Evolutionary conservation across 1,284 basidiomycete genomes (phyloP).

Genomic region (Moesziomyces sp.): DNA sequence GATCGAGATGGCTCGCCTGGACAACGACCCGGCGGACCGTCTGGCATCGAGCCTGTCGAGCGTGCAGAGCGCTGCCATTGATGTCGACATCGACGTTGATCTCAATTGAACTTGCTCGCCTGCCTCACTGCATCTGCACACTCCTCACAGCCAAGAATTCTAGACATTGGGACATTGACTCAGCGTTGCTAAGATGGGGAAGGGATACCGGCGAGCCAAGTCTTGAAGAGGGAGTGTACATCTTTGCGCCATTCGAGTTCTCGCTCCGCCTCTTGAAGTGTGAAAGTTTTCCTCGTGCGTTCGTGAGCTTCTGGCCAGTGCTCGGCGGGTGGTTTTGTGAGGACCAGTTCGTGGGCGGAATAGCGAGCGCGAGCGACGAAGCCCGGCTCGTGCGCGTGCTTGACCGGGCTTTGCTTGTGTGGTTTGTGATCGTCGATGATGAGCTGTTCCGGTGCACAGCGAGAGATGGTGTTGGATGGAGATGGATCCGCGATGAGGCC

Average conservation of each 20-base stretch:
- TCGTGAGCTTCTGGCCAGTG: slow-evolving; percentile 59
- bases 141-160: background rate
- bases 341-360: slow-evolving; percentile 43
- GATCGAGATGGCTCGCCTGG: slow-evolving; percentile 96
- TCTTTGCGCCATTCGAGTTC: slow-evolving; percentile 55
- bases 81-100: slow-evolving; percentile 48
- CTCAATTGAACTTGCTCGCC: slow-evolving; percentile 23
- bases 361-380: slow-evolving; percentile 59
- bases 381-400: slow-evolving; percentile 5
- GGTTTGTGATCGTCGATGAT: slow-evolving; percentile 53
- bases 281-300: slow-evolving; percentile 42
- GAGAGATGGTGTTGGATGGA: slow-evolving; percentile 9
- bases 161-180: background rate
- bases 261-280: slow-evolving; percentile 36
- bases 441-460: slow-evolving; percentile 1
- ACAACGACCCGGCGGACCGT: slow-evolving; percentile 68
- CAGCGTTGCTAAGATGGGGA: slow-evolving; percentile 1
- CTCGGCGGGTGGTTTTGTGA: slow-evolving; percentile 10
- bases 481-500: slow-evolving; percentile 17
- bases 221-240: slow-evolving; percentile 30
- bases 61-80: slow-evolving; percentile 36
- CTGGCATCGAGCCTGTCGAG: slow-evolving; percentile 65
- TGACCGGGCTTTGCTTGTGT: slow-evolving; percentile 48
- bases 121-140: background rate
- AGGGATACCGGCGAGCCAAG: slow-evolving; percentile 19